Conservation (phyloP, 2,329 filamentous ascomycete genomes). For the Leptosphaerulina australis region DNA sequence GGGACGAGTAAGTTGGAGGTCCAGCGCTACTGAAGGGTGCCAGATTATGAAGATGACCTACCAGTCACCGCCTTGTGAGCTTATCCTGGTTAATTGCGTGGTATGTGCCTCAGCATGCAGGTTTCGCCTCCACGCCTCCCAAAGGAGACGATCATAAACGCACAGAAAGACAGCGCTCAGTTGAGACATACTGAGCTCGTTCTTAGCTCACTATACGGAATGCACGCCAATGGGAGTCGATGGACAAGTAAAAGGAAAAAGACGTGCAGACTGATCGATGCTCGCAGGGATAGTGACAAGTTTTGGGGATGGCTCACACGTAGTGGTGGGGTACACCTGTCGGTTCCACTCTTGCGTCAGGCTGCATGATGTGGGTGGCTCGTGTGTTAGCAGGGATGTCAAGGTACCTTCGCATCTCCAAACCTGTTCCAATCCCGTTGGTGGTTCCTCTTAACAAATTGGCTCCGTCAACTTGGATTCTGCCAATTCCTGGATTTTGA, state of each 20-base stretch:
- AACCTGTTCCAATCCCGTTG: slow-evolving; percentile 45
- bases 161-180: slow-evolving; percentile 7
- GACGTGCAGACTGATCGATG: slow-evolving; percentile 19
- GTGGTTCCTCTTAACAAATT: slow-evolving; percentile 42
- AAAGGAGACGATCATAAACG: slow-evolving; percentile 11
- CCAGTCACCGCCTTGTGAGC: slow-evolving; percentile 3
- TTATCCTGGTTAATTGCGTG: slow-evolving; percentile 7
- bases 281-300: slow-evolving; percentile 40
- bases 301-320: slow-evolving; percentile 33
- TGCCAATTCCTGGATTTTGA: slow-evolving; percentile 24
- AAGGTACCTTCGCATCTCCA: slow-evolving; percentile 38
- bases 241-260: slow-evolving; percentile 1
- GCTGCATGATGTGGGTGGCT: slow-evolving; percentile 45
- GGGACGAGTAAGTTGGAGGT: not conserved
- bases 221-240: slow-evolving; percentile 4
- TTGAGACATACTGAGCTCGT: slow-evolving; percentile 6
- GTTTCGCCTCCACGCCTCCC: slow-evolving; percentile 3
- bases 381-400: slow-evolving; percentile 39
- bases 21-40: slow-evolving; percentile 5
- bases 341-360: slow-evolving; percentile 48
- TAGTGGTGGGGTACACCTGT: slow-evolving; percentile 31
- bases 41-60: not conserved
- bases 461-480: slow-evolving; percentile 29
- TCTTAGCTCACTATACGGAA: slow-evolving; percentile 3
- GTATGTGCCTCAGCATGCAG: slow-evolving; percentile 6